phyloP scores from a whole-genome alignment of 352 stramenopile species.

The Detonula confervacea region DNA sequence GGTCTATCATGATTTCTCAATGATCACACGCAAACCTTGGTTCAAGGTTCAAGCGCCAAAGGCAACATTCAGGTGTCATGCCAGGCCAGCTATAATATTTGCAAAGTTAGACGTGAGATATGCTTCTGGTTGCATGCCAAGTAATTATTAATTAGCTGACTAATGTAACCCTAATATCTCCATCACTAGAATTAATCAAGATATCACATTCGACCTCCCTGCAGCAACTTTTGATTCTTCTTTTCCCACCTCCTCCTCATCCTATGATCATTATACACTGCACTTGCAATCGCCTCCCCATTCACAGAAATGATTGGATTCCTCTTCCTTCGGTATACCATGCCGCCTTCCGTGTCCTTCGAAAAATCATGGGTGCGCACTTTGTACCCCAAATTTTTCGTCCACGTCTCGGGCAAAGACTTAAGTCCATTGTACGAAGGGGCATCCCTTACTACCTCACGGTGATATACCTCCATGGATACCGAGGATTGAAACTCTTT shows the following conservation, averaged over 20 bases:
- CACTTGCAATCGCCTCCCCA: conserved; percentile 41
- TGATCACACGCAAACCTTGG: too few species aligned
- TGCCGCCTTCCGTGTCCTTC: conserved; percentile 15
- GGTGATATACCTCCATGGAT: conserved; percentile 46
- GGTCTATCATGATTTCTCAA: too few species aligned
- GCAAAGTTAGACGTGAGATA: too few species aligned
- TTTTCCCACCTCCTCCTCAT: conserved; percentile 53
- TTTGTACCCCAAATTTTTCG: conserved; percentile 49
- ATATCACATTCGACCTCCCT: conserved; percentile 47
- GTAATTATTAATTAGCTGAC: too few species aligned
- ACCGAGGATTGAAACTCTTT: conserved; percentile 43
- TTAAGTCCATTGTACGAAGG: conserved; percentile 41
- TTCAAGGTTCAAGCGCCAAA: too few species aligned
- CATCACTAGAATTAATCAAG: too few species aligned
- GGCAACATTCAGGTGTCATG: too few species aligned
- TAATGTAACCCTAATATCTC: too few species aligned
- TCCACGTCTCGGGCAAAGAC: conserved; percentile 55
- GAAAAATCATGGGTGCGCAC: conserved; percentile 28
- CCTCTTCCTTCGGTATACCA: conserved; percentile 41
- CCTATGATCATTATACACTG: conserved; percentile 54
- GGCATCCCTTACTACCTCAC: conserved; percentile 48
- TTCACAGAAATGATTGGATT: conserved; percentile 58
- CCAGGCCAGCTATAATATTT: too few species aligned
- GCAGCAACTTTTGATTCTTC: conserved; percentile 57
- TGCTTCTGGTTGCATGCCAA: too few species aligned